These are phyloP conservation scores for Hylodesmum podocarpum DNA, from an alignment of 306 rosid genomes.

Conservation along the genomic window DNA sequence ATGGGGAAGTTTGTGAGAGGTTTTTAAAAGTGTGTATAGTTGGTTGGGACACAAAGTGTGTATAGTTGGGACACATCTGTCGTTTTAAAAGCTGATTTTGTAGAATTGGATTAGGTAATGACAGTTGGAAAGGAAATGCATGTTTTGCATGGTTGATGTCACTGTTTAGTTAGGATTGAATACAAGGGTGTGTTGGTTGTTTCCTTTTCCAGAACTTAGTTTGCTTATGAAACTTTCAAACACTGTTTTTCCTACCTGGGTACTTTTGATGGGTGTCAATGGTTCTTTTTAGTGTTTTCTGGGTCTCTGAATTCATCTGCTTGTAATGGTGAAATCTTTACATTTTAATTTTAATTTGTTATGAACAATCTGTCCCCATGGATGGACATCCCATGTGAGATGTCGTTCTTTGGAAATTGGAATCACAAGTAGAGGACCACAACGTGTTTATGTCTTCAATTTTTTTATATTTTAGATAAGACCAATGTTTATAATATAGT, in stretches of 20 bases:
- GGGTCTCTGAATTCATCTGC: background rate
- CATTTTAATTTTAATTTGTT: too few relatives aligned
- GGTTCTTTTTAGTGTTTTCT: background rate
- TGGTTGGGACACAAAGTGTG: too few relatives aligned
- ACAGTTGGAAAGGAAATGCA: background rate
- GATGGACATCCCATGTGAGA: constrained; percentile 20
- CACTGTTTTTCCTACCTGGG: background rate
- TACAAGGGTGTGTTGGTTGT: background rate
- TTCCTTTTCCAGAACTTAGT: background rate
- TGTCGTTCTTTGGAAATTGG: background rate
- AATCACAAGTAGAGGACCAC: background rate
- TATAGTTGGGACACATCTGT: too few relatives aligned
- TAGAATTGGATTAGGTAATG: too few relatives aligned
- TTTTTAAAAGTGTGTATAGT: too few relatives aligned
- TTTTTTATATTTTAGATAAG: background rate
- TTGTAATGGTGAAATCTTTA: background rate
- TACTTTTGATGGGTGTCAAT: background rate
- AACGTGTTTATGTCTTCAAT: background rate
- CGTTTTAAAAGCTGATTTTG: too few relatives aligned
- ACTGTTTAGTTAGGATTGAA: background rate
- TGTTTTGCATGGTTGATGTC: background rate
- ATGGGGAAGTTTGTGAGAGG: background rate
- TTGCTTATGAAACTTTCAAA: background rate
- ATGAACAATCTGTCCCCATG: background rate
- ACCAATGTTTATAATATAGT: background rate